Base-by-base conservation (phyloP, 306 rosid genomes). In the Vigna radiata region DNA sequence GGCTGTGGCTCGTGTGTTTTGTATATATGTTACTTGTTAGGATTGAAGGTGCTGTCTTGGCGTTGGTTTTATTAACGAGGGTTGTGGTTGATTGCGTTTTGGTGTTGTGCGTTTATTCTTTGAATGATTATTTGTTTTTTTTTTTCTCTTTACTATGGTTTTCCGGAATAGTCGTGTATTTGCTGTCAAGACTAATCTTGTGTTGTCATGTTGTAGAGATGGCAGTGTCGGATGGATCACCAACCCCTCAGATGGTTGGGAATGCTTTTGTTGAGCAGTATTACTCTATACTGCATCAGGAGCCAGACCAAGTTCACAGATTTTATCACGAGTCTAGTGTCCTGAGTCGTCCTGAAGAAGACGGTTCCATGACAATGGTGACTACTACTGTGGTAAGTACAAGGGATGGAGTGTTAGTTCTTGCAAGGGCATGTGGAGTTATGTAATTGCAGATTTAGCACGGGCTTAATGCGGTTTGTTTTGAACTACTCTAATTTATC, bases 211-310 rank as follows among this genome's bases (percentile, higher is more conserved):
- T 55, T 70, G 73, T 70, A 88, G 95, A 77, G 85, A 91, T 91
- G 97, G 88, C 87, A 11, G 81, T 71, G 33, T 73, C 89, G 43
- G 79, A 70, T 14, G 90, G 19, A 63, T 29, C 77, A 62, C 77
- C 74, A 17, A 54, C 81, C 17, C 78, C 90, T 1, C 81, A 90
- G 80, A 33, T 82, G 49, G 87, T 91, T 76, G 91, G 90, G 47
- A 83, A 88, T 79, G 83, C 87, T 48, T 91, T 90, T 72, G 89
- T 84, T 37, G 72, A 82, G 55, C 91, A 84, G 79, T 91, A 88
- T 78, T 89, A 84, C 72, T 18, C 36, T 3, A 31, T 81, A 48
- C 80, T 91, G 48, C 83, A 84, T 67, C 29, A 29, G 29, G 21
- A 61, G 0, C 87, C 95, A 0, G 82, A 65, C 6, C 72, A 18